phyloP scores from a whole-genome alignment of 2,329 filamentous ascomycete species.

The Anthostomella pinea region DNA sequence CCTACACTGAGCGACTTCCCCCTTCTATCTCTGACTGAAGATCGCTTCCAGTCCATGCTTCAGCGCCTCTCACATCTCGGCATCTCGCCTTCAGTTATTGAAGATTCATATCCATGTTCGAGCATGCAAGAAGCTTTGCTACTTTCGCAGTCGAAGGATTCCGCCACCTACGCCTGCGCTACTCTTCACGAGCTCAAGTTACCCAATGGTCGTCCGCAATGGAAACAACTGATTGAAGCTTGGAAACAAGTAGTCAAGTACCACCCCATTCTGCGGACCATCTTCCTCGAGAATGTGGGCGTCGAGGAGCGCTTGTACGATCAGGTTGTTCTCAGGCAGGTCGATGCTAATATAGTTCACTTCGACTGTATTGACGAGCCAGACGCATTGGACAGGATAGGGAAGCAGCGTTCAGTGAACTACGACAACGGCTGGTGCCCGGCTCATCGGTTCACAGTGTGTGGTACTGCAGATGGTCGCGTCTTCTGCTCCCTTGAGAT shows the following conservation, averaged over 20 bases:
- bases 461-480: too few relatives aligned
- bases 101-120: constrained; percentile 9
- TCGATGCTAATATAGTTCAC: too few relatives aligned
- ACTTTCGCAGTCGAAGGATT: constrained; percentile 4
- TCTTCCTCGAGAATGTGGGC: constrained; percentile 8
- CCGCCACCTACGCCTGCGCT: constrained; percentile 4
- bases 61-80: not conserved
- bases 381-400: too few relatives aligned
- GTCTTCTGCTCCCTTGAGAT: too few relatives aligned
- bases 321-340: too few relatives aligned
- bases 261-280: constrained; percentile 8
- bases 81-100: constrained; percentile 1
- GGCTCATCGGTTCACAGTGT: too few relatives aligned
- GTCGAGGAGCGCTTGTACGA: too few relatives aligned
- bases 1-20: constrained; percentile 8
- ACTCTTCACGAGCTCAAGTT: constrained; percentile 2
- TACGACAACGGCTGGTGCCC: too few relatives aligned
- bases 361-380: too few relatives aligned
- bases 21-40: constrained; percentile 1
- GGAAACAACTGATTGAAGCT: constrained; percentile 1
- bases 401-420: too few relatives aligned
- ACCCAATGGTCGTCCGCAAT: not conserved
- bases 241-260: constrained; percentile 7
- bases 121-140: constrained; percentile 7
- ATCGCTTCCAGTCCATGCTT: constrained; percentile 3